Base-by-base conservation (phyloP, 192 early-diverging fungal species). In the Rhizophagus sp. region DNA sequence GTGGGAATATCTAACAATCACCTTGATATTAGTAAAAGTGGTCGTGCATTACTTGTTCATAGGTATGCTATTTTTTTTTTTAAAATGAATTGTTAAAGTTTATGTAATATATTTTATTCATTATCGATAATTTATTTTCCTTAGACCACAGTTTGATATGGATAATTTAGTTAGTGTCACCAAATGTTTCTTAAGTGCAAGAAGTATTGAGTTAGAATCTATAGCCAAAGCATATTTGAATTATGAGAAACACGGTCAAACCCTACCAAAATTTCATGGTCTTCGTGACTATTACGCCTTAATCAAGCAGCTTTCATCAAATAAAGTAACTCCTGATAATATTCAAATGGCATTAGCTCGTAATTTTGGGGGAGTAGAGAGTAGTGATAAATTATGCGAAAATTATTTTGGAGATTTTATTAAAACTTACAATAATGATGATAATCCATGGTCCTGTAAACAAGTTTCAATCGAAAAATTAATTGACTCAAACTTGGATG, bases 11-110 rank as follows among this genome's bases (percentile, higher is more conserved):
- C 73, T 19, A 79, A 79, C 73, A 62, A 70, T 39, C 41, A 50
- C 15, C n/a, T 79, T 10, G 50, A 79, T 34, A 73, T 62, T 79
- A 73, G 79, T 75, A 79, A 79, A 69, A 76, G 49, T 25, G 62
- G 11, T 47, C 44, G 44, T 47, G 10, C 44, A 47, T 12, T 47
- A 47, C 11, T 47, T 47, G 44, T 47, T n/a, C 27, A 24, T 25
- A 44, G 78, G 73, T 27, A 39, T 57, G 30, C 27, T 30, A 30
- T 30, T 73, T 39, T 33, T 73, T 17, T 39, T 24, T 1, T 22
- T 1, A 30, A 3, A n/a, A 67, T 73, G 0, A 61, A 79, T 49
- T 47, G 47, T 52, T 19, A 3, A 36, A 36, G 1, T 0, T 36
- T 36, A 36, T 36, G 34, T 52, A n/a, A 1, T 3, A 70, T 17